phyloP scores from a whole-genome alignment of 768 basidiomycete species.

The Lyophyllum shimeji region DNA sequence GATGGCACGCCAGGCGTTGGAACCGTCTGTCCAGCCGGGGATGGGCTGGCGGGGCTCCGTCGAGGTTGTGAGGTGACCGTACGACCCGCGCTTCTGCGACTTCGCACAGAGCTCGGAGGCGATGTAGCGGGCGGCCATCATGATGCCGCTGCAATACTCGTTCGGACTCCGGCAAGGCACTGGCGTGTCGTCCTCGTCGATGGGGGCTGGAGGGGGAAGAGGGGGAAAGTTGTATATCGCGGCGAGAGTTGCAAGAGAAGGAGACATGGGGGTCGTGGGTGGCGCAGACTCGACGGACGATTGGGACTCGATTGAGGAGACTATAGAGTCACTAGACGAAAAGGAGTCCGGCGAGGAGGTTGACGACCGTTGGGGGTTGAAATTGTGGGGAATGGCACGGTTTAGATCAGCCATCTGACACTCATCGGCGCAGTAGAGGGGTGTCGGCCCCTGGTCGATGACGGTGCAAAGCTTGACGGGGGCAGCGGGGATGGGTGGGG shows the following conservation, averaged over 20 bases:
- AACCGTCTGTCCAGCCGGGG: constrained; percentile 71
- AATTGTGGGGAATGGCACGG: constrained; percentile 43
- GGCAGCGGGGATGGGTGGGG: constrained; percentile 22
- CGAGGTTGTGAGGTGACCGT: constrained; percentile 27
- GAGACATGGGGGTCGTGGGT: constrained; percentile 25
- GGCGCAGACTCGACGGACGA: constrained; percentile 36
- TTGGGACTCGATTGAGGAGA: constrained; percentile 41
- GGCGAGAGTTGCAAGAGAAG: constrained; percentile 32
- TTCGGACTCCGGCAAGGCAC: constrained; percentile 22
- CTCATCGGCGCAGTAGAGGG: constrained; percentile 82
- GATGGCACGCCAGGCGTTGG: constrained; percentile 63
- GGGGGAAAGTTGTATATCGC: constrained; percentile 47
- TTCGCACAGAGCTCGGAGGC: constrained; percentile 39
- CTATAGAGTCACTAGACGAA: constrained; percentile 36
- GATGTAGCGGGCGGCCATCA: constrained; percentile 67
- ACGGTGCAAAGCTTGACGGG: constrained; percentile 57
- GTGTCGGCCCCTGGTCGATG: constrained; percentile 77
- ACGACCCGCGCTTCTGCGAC: constrained; percentile 37
- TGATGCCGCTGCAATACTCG: constrained; percentile 58
- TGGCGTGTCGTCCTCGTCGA: constrained; percentile 28
- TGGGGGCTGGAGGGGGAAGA: constrained; percentile 52
- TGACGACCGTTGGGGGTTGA: constrained; percentile 43
- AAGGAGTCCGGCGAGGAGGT: constrained; percentile 31
- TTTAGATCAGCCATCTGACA: constrained; percentile 64
- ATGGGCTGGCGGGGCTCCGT: constrained; percentile 42